Conservation (phyloP, 2,329 filamentous ascomycete species). For the Diatrype stigma region DNA sequence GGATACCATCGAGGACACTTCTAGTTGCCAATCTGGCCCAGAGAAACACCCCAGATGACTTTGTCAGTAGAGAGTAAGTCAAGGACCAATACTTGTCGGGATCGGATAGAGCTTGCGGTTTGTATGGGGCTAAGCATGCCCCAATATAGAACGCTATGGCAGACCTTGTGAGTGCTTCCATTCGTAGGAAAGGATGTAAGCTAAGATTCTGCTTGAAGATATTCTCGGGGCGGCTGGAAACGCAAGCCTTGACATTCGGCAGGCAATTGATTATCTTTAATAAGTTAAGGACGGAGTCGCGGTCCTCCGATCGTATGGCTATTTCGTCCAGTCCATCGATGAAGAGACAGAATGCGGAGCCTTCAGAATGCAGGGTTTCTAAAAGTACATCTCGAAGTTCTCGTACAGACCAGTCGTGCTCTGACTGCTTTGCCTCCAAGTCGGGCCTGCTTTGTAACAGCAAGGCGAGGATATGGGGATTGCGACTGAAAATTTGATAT, state of each 20-base stretch:
- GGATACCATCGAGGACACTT: neutral
- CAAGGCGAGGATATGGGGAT: neutral
- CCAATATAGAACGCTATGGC: constrained; percentile 2
- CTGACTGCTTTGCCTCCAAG: constrained; percentile 6
- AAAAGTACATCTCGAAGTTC: constrained; percentile 4
- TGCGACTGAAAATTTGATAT: constrained; percentile 4
- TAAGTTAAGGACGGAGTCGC: neutral
- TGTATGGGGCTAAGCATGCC: neutral
- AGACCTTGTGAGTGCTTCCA: constrained; percentile 3
- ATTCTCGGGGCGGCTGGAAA: constrained; percentile 8
- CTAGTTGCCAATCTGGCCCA: neutral
- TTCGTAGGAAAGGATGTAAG: constrained; percentile 1
- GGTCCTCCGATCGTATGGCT: constrained; percentile 1
- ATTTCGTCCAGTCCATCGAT: constrained; percentile 13
- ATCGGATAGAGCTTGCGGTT: neutral
- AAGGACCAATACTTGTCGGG: neutral
- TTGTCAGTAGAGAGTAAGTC: neutral
- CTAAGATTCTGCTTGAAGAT: constrained; percentile 1
- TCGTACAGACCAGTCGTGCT: constrained; percentile 10
- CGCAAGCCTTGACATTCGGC: constrained; percentile 9
- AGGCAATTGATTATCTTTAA: constrained; percentile 1
- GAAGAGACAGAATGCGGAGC: constrained; percentile 6
- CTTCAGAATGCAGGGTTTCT: neutral
- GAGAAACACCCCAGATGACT: neutral
- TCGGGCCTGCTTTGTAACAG: neutral